phyloP scores from a whole-genome alignment of 257 asterid species.

The Osmanthus fragrans region DNA sequence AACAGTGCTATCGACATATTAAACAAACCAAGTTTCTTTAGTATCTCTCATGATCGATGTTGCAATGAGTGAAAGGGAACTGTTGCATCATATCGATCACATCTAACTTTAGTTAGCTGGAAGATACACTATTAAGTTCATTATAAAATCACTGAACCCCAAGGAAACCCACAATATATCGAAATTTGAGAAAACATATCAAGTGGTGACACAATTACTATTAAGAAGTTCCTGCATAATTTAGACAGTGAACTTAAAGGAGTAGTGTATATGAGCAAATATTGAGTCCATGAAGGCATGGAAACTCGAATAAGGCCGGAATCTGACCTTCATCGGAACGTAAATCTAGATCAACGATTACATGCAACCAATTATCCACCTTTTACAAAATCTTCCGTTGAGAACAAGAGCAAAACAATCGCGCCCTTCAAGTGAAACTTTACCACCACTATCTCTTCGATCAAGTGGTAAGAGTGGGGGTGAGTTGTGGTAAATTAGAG shows the following conservation, averaged over 20 bases:
- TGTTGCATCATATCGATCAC: neutral
- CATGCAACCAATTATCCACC: slow-evolving; percentile 4
- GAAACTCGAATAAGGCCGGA: too few relatives aligned
- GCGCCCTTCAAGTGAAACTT: neutral
- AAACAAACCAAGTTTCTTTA: neutral
- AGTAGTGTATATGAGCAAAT: too few relatives aligned
- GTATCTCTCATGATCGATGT: neutral
- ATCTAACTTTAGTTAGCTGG: neutral
- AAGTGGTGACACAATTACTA: too few relatives aligned
- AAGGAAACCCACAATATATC: neutral
- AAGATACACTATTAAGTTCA: neutral
- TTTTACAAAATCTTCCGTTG: slow-evolving; percentile 12
- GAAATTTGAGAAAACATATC: neutral
- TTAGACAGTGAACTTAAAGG: too few relatives aligned
- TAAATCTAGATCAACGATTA: too few relatives aligned
- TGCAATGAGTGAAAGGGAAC: neutral
- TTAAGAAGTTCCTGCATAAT: neutral
- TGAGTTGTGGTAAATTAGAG: neutral
- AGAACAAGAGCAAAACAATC: neutral
- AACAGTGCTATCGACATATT: neutral
- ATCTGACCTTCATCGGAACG: too few relatives aligned
- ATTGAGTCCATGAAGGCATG: too few relatives aligned
- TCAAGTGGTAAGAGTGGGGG: neutral
- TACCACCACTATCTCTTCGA: neutral
- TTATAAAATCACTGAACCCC: neutral